A percentile compares a stretch with the other conserved stretches of the same genome.
Evolutionary conservation across 768 basidiomycete genomes (phyloP).

Genomic region (Pulveroboletus sp.): DNA sequence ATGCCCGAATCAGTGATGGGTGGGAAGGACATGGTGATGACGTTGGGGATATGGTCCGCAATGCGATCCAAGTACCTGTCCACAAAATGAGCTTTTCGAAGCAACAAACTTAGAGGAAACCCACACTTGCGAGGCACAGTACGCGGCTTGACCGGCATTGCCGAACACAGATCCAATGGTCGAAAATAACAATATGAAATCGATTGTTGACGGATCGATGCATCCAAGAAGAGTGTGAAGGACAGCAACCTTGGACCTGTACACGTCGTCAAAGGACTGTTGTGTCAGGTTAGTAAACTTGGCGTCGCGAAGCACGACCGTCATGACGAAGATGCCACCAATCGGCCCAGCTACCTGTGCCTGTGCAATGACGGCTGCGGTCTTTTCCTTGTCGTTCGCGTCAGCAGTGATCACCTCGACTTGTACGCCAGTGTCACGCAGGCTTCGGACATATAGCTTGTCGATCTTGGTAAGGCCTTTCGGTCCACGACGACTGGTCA

Average conservation of each 20-base stretch:
- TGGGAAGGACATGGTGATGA: constrained; percentile 33
- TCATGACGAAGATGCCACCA: constrained; percentile 34
- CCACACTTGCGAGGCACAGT: constrained; percentile 22
- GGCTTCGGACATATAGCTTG: constrained; percentile 26
- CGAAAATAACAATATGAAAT: constrained; percentile 34
- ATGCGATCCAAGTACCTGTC: constrained; percentile 32
- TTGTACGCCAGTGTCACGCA: constrained; percentile 22
- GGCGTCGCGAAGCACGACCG: constrained; percentile 32
- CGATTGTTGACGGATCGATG: constrained; percentile 18
- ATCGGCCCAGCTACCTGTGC: constrained; percentile 24
- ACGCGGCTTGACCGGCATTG: constrained; percentile 23
- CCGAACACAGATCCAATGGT: constrained; percentile 34
- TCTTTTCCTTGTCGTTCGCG: constrained; percentile 22
- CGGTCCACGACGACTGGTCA: constrained; percentile 26
- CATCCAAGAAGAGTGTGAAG: constrained; percentile 16
- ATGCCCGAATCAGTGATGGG: constrained; percentile 34
- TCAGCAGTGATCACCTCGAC: constrained; percentile 28
- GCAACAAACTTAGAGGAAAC: neutral
- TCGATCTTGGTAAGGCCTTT: constrained; percentile 21
- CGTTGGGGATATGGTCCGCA: constrained; percentile 28
- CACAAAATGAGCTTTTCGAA: neutral
- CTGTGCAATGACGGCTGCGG: constrained; percentile 19
- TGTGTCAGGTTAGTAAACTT: constrained; percentile 34
- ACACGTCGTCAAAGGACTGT: constrained; percentile 27
- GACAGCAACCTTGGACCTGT: constrained; percentile 21